Evolutionary conservation across 768 basidiomycete genomes (phyloP).

Genomic region (Porphyrellus cyaneotinctus): DNA sequence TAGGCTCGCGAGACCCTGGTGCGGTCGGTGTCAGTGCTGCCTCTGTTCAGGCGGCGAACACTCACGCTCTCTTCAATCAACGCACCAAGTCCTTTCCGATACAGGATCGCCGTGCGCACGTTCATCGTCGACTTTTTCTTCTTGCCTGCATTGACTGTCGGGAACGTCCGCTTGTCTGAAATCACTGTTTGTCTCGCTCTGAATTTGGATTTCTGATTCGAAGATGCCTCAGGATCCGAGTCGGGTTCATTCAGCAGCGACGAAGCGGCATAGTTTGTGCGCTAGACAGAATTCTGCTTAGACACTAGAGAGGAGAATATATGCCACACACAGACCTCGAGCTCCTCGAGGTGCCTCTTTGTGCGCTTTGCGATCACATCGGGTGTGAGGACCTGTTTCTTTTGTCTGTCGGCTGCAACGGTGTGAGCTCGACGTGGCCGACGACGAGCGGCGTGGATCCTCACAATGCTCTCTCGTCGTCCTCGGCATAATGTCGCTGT

Average conservation of each 20-base stretch:
- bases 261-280: conserved; percentile 70
- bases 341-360: conserved; percentile 75
- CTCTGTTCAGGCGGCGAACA: conserved; percentile 6
- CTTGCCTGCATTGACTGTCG: conserved; percentile 24
- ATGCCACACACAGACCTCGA: conserved; percentile 58
- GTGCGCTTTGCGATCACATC: conserved; percentile 74
- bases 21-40: not conserved
- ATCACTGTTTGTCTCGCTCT: conserved; percentile 69
- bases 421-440: conserved; percentile 8
- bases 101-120: conserved; percentile 74
- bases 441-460: conserved; percentile 10
- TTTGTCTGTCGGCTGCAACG: conserved; percentile 42
- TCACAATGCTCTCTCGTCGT: conserved; percentile 32
- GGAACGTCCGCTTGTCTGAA: conserved; percentile 65
- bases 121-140: conserved; percentile 82
- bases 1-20: conserved; percentile 55
- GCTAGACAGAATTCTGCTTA: conserved; percentile 37
- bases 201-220: conserved; percentile 43
- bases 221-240: conserved; percentile 24
- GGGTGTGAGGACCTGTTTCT: conserved; percentile 44
- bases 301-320: not conserved
- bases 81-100: conserved; percentile 72
- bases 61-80: conserved; percentile 80
- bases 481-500: conserved; percentile 16
- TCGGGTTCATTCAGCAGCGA: conserved; percentile 31